A percentile compares a stretch with the other conserved stretches of the same genome.
These are phyloP conservation scores for Trichaptum fuscoviolaceum DNA, from an alignment of 768 basidiomycete species.

Conservation along the genomic window DNA sequence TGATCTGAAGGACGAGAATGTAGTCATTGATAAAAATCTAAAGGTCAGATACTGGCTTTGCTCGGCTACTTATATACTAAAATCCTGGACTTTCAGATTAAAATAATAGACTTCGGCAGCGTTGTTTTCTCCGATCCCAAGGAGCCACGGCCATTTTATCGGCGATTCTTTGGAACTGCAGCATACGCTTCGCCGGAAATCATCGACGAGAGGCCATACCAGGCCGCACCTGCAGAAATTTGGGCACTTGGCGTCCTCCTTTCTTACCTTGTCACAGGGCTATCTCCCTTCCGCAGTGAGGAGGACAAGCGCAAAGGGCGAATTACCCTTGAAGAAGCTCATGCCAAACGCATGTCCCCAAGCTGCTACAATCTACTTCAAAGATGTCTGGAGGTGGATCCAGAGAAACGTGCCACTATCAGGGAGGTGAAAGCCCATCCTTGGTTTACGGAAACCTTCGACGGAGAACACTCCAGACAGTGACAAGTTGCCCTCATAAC, in stretches of 20 bases:
- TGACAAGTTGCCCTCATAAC: background rate
- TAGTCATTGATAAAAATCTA: constrained; percentile 70
- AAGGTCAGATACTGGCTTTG: constrained; percentile 40
- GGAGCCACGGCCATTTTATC: constrained; percentile 60
- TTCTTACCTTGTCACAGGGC: constrained; percentile 88
- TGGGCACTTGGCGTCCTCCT: constrained; percentile 96
- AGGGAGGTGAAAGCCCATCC: constrained; percentile 73
- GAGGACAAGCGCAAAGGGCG: constrained; percentile 69
- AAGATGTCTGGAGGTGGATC: constrained; percentile 82
- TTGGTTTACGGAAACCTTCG: constrained; percentile 57
- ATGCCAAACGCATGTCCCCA: constrained; percentile 34
- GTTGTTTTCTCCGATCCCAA: constrained; percentile 69
- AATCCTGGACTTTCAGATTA: constrained; percentile 49
- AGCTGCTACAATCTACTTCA: constrained; percentile 58
- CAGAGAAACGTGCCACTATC: constrained; percentile 74
- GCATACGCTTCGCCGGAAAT: constrained; percentile 97
- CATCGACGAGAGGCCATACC: constrained; percentile 80
- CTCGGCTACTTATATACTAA: constrained; percentile 8
- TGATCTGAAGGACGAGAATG: constrained; percentile 96
- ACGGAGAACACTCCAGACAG: constrained; percentile 11
- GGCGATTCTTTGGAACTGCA: constrained; percentile 86
- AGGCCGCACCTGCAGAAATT: constrained; percentile 90
- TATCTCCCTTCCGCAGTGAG: constrained; percentile 88
- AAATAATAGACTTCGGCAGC: constrained; percentile 94
- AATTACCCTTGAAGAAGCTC: constrained; percentile 44